phyloP scores from a whole-genome alignment of 176 grass and related monocot species.

The Alloteropsis semialata region DNA sequence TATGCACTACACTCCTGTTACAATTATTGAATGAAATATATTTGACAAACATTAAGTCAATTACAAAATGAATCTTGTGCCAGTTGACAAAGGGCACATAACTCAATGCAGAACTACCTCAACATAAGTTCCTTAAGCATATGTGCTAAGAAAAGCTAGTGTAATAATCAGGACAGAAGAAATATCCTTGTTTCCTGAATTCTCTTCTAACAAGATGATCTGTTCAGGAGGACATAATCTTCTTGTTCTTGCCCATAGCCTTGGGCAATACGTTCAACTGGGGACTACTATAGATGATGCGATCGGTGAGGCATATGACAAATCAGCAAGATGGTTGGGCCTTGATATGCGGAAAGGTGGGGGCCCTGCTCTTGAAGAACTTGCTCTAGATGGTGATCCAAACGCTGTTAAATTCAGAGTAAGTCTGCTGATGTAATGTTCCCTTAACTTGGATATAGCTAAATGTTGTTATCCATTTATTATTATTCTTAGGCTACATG shows the following conservation, averaged over 20 bases:
- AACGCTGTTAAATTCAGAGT: slow-evolving; percentile 78
- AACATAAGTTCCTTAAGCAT: neutral
- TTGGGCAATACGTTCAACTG: slow-evolving; percentile 96
- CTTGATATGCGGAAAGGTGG: slow-evolving; percentile 95
- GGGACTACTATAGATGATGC: slow-evolving; percentile 97
- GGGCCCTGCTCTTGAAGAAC: slow-evolving; percentile 92
- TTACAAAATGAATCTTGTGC: slow-evolving; percentile 5
- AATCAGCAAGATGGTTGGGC: slow-evolving; percentile 93
- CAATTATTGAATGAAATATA: slow-evolving; percentile 13
- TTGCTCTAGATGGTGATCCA: slow-evolving; percentile 82
- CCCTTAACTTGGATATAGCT: neutral
- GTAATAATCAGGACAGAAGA: neutral
- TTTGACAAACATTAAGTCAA: neutral
- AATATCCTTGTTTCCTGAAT: slow-evolving; percentile 11
- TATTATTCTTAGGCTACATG: neutral
- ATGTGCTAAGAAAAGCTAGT: slow-evolving; percentile 13
- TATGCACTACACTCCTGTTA: neutral
- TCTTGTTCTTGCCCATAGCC: slow-evolving; percentile 74
- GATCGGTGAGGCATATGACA: slow-evolving; percentile 99
- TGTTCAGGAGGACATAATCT: slow-evolving; percentile 94
- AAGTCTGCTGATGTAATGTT: slow-evolving; percentile 47
- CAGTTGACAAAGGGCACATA: neutral
- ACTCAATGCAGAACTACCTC: neutral
- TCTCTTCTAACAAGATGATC: slow-evolving; percentile 11
- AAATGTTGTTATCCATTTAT: slow-evolving; percentile 6